Evolutionary conservation across 805 yeast species (phyloP).

Genomic region (Diddensiella caesifluorescens): DNA sequence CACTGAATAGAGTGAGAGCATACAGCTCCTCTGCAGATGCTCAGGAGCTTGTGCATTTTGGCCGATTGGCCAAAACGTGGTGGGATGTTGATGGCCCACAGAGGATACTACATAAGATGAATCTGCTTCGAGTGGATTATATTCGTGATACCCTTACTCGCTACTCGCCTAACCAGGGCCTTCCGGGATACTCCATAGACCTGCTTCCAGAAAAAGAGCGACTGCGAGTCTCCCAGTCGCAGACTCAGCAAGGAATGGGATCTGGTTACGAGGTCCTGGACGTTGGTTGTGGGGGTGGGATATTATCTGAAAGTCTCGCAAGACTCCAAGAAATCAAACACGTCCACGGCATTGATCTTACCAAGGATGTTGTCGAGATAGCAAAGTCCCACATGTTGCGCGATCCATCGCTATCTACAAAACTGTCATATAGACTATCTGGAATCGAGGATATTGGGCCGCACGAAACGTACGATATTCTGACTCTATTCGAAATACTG

Average conservation of each 20-base stretch:
- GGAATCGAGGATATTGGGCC: constrained; percentile 54
- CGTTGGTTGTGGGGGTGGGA: constrained; percentile 99
- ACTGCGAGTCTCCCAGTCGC: constrained; percentile 1
- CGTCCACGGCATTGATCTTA: constrained; percentile 82
- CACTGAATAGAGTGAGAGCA: too few relatives aligned
- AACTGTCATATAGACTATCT: constrained; percentile 53
- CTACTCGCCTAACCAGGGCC: constrained; percentile 33
- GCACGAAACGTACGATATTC: constrained; percentile 53
- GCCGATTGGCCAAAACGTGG: constrained; percentile 89
- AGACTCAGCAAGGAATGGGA: constrained; percentile 26
- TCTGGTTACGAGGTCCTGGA: constrained; percentile 56
- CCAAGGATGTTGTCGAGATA: constrained; percentile 73
- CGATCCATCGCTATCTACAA: constrained; percentile 59
- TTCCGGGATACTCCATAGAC: constrained; percentile 72
- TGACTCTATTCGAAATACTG: constrained; percentile 89
- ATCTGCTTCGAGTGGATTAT: constrained; percentile 81
- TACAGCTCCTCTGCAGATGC: constrained; percentile 21
- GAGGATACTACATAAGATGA: constrained; percentile 91
- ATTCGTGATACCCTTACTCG: constrained; percentile 53
- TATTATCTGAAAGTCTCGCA: constrained; percentile 80
- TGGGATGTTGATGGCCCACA: constrained; percentile 96
- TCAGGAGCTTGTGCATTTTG: constrained; percentile 76
- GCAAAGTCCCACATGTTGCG: constrained; percentile 61
- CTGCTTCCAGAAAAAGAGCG: constrained; percentile 49
- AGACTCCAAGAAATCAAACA: constrained; percentile 54